These are phyloP conservation scores for Candida germanica DNA, from an alignment of 805 yeast genomes.

Conservation along the genomic window DNA sequence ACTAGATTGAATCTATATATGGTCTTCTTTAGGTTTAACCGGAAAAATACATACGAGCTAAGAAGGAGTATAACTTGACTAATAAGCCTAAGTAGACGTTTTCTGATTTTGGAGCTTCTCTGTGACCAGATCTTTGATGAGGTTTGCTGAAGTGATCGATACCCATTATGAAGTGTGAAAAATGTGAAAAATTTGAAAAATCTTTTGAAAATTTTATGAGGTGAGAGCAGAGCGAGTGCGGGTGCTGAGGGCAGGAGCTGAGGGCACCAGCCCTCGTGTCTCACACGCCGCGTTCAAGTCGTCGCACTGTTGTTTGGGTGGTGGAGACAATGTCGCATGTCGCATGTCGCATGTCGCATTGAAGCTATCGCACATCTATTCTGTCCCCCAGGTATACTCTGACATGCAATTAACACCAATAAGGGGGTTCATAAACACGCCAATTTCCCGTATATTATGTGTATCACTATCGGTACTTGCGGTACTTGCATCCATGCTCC, in stretches of 20 bases:
- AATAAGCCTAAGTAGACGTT: slow-evolving; percentile 97
- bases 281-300: neutral
- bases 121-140: slow-evolving; percentile 94
- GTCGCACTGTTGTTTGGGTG: no score
- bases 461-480: slow-evolving; percentile 34
- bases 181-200: slow-evolving; percentile 1
- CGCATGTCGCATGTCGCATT: no score
- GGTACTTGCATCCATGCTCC: slow-evolving; percentile 41
- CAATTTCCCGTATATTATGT: slow-evolving; percentile 40
- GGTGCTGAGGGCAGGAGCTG: neutral
- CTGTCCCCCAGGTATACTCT: no score
- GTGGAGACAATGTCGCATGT: no score
- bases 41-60: slow-evolving; percentile 84
- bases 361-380: slow-evolving; percentile 7
- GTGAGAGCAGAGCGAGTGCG: neutral
- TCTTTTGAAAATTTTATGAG: slow-evolving; percentile 18
- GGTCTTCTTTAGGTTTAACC: neutral
- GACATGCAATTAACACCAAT: slow-evolving; percentile 41
- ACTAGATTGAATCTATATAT: no score
- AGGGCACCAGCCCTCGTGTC: slow-evolving; percentile 1
- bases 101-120: slow-evolving; percentile 99
- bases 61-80: slow-evolving; percentile 97
- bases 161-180: slow-evolving; percentile 59
- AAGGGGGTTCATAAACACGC: slow-evolving; percentile 41
- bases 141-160: slow-evolving; percentile 95